phyloP scores from a whole-genome alignment of 352 stramenopile genomes.

The Pythium rhizo-oryzae region DNA sequence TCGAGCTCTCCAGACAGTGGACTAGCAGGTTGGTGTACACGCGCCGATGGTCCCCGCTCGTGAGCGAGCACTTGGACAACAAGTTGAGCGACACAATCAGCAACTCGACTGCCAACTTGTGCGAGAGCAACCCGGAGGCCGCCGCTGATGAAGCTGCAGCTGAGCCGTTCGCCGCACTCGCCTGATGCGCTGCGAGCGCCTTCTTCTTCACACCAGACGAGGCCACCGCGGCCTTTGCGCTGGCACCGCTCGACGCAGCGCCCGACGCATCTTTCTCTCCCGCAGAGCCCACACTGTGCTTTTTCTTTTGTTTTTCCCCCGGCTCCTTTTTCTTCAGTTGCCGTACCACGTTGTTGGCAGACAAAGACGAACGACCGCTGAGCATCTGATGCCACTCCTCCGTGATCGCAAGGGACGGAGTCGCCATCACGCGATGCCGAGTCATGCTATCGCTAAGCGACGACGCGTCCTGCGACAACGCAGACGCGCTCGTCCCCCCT shows the following conservation, averaged over 20 bases:
- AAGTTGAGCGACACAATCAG: constrained; percentile 81
- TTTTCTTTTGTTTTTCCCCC: constrained; percentile 61
- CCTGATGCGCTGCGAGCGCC: constrained; percentile 8
- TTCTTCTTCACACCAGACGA: constrained; percentile 30
- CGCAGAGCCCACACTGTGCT: constrained; percentile 1
- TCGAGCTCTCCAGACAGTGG: constrained; percentile 85
- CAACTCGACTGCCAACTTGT: constrained; percentile 77
- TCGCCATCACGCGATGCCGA: constrained; percentile 87
- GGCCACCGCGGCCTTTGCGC: constrained; percentile 5
- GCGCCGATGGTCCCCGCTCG: constrained; percentile 66
- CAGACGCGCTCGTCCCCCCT: constrained; percentile 35
- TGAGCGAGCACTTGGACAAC: constrained; percentile 81
- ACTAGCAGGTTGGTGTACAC: constrained; percentile 85
- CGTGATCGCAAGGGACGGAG: constrained; percentile 78
- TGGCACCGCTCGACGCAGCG: no score
- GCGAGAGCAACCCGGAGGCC: constrained; percentile 30
- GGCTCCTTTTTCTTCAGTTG: constrained; percentile 53
- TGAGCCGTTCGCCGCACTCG: neutral
- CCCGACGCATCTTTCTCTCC: constrained; percentile 4
- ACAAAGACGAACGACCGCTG: constrained; percentile 67
- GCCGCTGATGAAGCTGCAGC: constrained; percentile 12
- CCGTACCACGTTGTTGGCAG: constrained; percentile 80
- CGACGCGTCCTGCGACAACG: constrained; percentile 23
- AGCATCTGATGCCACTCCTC: constrained; percentile 85
- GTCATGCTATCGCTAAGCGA: constrained; percentile 62